Conservation (phyloP, 2,329 filamentous ascomycete genomes). For the Ophiostoma quercus region DNA sequence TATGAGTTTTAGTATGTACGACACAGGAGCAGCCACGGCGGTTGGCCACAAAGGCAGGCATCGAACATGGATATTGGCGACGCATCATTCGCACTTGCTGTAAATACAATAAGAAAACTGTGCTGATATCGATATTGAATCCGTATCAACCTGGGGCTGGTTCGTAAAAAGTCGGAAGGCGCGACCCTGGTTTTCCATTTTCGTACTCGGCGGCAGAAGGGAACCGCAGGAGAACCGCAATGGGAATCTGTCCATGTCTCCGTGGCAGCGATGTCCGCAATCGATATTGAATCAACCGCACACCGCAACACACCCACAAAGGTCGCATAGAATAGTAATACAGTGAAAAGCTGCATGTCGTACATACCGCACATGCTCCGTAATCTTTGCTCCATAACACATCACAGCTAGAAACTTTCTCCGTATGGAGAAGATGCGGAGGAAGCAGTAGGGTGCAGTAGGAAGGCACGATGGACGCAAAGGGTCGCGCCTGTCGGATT, state of each 20-base stretch:
- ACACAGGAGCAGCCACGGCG: not conserved
- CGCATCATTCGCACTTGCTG: not conserved
- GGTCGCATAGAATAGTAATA: not conserved
- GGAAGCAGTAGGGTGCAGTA: not conserved
- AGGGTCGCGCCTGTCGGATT: not conserved
- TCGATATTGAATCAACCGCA: not conserved
- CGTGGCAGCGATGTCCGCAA: slow-evolving; percentile 11
- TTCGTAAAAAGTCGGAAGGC: slow-evolving; percentile 14
- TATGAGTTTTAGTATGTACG: not conserved
- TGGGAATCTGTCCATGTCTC: slow-evolving; percentile 7
- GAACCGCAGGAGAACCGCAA: slow-evolving; percentile 13
- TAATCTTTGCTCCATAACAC: slow-evolving; percentile 2
- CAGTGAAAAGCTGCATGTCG: not conserved
- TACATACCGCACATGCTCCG: slow-evolving; percentile 10
- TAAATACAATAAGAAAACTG: not conserved
- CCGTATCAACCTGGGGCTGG: not conserved
- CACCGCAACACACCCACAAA: not conserved
- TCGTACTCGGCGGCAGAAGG: slow-evolving; percentile 14
- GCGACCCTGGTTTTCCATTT: slow-evolving; percentile 8
- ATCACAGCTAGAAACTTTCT: not conserved
- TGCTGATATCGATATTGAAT: not conserved
- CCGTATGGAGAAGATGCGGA: slow-evolving; percentile 3
- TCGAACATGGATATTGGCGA: not conserved
- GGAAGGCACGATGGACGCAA: not conserved
- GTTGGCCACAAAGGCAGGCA: not conserved